Evolutionary conservation across 2,329 filamentous ascomycete genomes (phyloP), one percentile per base, ranked within the genome.

Genomic region (Microdochium nivale): DNA sequence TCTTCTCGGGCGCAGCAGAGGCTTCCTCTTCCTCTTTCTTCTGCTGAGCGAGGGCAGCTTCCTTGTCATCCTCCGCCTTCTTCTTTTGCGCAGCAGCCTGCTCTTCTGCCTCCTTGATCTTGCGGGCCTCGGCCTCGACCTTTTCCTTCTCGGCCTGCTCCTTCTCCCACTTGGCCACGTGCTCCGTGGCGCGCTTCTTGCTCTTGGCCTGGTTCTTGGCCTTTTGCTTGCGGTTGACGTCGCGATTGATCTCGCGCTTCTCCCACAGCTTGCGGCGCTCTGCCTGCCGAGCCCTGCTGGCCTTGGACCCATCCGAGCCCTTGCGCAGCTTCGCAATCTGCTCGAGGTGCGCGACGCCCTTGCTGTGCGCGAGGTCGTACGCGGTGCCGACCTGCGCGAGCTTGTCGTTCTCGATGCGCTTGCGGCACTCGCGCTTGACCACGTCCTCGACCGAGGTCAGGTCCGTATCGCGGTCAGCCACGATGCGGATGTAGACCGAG

Each of bases 341-440:
- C 51, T 78, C 70, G 56, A 79, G 65, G 51, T 80, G 74, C 1
- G 70, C 67, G 48, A 74, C 71, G 1, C 77, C 79, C 62, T 83
- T 83, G 66, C 72, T 76, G 58, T 84, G 80, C 0, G 80, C 80
- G 5, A 83, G 59, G 57, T 84, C 80, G 53, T 84, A 83, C 0
- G 79, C 75, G 37, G 74, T 71, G 2, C 79, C 80, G 5, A 83
- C 76, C 37, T 79, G 75, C 1, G 77, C 73, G 2, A 84, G 68
- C 63, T 83, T 84, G 46, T 81, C 78, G 48, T 82, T 81, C 54
- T 79, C 74, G 25, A 64, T 63, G 13, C 77, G 72, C 1, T 64
- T 59, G 48, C 69, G 63, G 52, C 72, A 76, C 58, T 81, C 74
- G 13, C 67, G 66, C 59, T 78, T 77, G 24, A 83, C 73, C 1